Percentiles rank a stretch among this genome's conserved stretches.
Conservation (phyloP, 441 rosid species). For the Adansonia gregorii region DNA sequence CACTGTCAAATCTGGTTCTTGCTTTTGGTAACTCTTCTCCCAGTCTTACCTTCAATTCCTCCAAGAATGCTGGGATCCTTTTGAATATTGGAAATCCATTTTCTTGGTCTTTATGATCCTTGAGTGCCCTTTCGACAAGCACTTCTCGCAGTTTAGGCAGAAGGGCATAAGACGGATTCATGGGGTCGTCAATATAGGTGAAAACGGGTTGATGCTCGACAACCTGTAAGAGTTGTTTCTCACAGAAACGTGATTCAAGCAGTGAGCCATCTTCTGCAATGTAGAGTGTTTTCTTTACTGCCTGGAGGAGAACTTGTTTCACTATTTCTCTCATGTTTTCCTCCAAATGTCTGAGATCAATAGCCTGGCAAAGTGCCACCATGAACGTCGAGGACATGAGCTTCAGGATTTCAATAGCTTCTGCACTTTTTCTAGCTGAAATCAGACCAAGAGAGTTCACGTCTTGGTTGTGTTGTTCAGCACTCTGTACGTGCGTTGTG, state of each 20-base stretch:
- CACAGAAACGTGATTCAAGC: conserved; percentile 46
- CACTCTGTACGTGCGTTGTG: conserved; percentile 27
- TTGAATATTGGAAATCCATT: conserved; percentile 37
- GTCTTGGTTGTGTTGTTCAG: conserved; percentile 42
- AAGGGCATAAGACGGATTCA: conserved; percentile 40
- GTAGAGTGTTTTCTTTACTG: conserved; percentile 36
- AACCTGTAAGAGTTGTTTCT: conserved; percentile 46
- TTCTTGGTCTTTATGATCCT: conserved; percentile 33
- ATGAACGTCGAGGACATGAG: conserved; percentile 19
- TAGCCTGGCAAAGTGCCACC: conserved; percentile 25
- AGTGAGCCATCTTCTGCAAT: conserved; percentile 43
- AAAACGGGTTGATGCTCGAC: conserved; percentile 45
- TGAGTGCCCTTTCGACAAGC: conserved; percentile 36
- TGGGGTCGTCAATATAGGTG: conserved; percentile 47
- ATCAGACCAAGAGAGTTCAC: conserved; percentile 19
- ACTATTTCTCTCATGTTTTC: conserved; percentile 13
- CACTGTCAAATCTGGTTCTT: background rate
- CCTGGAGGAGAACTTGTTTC: conserved; percentile 32
- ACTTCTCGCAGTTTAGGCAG: conserved; percentile 45
- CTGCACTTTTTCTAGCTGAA: conserved; percentile 22
- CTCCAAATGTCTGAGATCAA: conserved; percentile 21
- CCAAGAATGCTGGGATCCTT: conserved; percentile 37
- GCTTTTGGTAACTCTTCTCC: conserved; percentile 18
- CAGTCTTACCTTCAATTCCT: conserved; percentile 1
- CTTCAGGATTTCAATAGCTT: conserved; percentile 20